phyloP scores from a whole-genome alignment of 2,329 filamentous ascomycete species.

The Neopestalotiopsis sp. region DNA sequence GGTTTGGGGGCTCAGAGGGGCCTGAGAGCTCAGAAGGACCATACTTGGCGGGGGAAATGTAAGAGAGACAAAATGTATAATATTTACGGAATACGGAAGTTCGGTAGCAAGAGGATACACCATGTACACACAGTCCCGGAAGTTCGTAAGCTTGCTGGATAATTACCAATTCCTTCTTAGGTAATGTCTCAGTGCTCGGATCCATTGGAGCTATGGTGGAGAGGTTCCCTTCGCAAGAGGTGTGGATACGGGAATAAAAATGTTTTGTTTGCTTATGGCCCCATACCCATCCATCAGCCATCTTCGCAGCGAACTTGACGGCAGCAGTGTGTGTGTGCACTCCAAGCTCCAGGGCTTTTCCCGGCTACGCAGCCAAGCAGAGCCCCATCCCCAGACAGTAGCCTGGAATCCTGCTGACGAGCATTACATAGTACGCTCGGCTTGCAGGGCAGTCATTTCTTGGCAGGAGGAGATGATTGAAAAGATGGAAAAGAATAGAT shows the following conservation, averaged over 20 bases:
- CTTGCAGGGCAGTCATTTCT: background rate
- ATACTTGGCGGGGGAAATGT: background rate
- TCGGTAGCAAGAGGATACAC: background rate
- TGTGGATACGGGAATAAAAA: background rate
- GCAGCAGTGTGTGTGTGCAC: background rate
- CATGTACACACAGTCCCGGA: too few relatives aligned
- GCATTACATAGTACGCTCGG: background rate
- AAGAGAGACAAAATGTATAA: background rate
- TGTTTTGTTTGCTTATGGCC: background rate
- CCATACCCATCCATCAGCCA: background rate
- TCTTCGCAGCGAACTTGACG: too few relatives aligned
- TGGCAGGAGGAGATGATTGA: background rate
- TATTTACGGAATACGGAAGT: background rate
- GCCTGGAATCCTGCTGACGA: background rate
- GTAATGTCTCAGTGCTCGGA: conserved; percentile 1
- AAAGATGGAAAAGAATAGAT: too few relatives aligned
- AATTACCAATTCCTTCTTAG: background rate
- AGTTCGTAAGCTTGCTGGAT: too few relatives aligned
- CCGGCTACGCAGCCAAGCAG: background rate
- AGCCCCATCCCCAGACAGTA: background rate
- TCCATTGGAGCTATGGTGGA: background rate
- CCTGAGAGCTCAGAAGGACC: background rate
- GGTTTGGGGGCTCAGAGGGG: background rate
- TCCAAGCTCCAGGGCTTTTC: background rate
- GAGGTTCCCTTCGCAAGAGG: background rate